phyloP scores from a whole-genome alignment of 768 basidiomycete species.

The Russula griseocarnosa region DNA sequence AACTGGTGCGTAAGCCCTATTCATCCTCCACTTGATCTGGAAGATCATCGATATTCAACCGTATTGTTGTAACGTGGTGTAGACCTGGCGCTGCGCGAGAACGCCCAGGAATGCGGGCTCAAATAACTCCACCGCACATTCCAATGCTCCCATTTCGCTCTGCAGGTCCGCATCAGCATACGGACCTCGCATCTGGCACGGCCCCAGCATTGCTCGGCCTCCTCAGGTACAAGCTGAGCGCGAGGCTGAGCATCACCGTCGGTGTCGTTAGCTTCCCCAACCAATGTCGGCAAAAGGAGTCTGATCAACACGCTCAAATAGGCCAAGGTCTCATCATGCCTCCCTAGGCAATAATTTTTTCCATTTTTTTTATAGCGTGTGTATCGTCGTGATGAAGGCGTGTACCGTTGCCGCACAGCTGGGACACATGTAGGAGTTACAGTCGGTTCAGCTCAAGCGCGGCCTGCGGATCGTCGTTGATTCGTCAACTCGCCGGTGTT shows the following conservation, averaged over 20 bases:
- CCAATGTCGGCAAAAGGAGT: too few relatives aligned
- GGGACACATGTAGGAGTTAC: slow-evolving; percentile 88
- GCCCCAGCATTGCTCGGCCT: slow-evolving; percentile 74
- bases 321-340: slow-evolving; percentile 52
- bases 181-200: slow-evolving; percentile 73
- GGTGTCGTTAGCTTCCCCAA: slow-evolving; percentile 96
- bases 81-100: slow-evolving; percentile 88
- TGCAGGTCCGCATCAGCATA: slow-evolving; percentile 68
- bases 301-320: slow-evolving; percentile 88
- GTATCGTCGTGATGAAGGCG: too few relatives aligned
- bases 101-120: too few relatives aligned
- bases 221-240: slow-evolving; percentile 72
- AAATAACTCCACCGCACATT: slow-evolving; percentile 88
- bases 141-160: slow-evolving; percentile 91
- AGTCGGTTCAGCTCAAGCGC: slow-evolving; percentile 87
- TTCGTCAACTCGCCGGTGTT: slow-evolving; percentile 98
- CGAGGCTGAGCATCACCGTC: too few relatives aligned
- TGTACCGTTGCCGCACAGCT: too few relatives aligned
- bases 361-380: too few relatives aligned
- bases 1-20: slow-evolving; percentile 62
- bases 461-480: slow-evolving; percentile 87
- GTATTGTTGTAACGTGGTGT: too few relatives aligned
- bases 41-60: background rate
- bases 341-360: background rate
- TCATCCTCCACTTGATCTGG: background rate